Conservation (phyloP, 352 stramenopile genomes). For the Phytophthora cactorum region DNA sequence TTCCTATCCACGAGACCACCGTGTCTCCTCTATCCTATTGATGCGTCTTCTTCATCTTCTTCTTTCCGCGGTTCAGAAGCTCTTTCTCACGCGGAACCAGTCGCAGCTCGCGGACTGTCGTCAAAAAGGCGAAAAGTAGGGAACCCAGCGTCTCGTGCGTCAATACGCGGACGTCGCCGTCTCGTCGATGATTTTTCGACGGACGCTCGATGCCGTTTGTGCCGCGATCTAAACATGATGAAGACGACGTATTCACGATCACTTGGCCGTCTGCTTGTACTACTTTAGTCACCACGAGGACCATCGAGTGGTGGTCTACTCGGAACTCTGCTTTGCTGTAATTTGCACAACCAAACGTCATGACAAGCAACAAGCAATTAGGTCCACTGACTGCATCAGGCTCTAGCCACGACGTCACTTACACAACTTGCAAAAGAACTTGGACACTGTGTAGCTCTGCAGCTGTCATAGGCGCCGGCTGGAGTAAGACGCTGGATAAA, state of each 20-base stretch:
- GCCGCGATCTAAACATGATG: slow-evolving; percentile 26
- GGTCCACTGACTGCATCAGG: background rate
- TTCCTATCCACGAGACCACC: slow-evolving; percentile 27
- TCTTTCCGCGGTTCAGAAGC: slow-evolving; percentile 48
- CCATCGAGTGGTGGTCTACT: slow-evolving; percentile 50
- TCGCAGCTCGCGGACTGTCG: slow-evolving; percentile 81
- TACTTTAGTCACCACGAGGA: slow-evolving; percentile 40
- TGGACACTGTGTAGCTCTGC: slow-evolving; percentile 72
- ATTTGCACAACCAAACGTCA: slow-evolving; percentile 6
- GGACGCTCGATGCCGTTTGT: slow-evolving; percentile 3
- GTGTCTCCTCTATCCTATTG: slow-evolving; percentile 37
- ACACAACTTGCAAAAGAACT: slow-evolving; percentile 86
- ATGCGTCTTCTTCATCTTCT: slow-evolving; percentile 24
- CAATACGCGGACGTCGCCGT: slow-evolving; percentile 35
- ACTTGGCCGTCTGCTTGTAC: slow-evolving; percentile 47
- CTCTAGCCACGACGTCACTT: slow-evolving; percentile 33
- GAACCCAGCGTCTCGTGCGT: slow-evolving; percentile 52
- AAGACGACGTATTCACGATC: slow-evolving; percentile 39
- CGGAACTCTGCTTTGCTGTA: slow-evolving; percentile 49
- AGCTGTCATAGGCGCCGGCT: slow-evolving; percentile 59
- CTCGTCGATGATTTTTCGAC: slow-evolving; percentile 18
- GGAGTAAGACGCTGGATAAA: slow-evolving; percentile 67
- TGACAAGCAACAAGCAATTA: background rate
- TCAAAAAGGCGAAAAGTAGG: slow-evolving; percentile 77
- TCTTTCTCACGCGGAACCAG: slow-evolving; percentile 79